Evolutionary conservation across 768 basidiomycete genomes (phyloP), one percentile per base, ranked within the genome.

Genomic region (Leccinum subtestaceum): DNA sequence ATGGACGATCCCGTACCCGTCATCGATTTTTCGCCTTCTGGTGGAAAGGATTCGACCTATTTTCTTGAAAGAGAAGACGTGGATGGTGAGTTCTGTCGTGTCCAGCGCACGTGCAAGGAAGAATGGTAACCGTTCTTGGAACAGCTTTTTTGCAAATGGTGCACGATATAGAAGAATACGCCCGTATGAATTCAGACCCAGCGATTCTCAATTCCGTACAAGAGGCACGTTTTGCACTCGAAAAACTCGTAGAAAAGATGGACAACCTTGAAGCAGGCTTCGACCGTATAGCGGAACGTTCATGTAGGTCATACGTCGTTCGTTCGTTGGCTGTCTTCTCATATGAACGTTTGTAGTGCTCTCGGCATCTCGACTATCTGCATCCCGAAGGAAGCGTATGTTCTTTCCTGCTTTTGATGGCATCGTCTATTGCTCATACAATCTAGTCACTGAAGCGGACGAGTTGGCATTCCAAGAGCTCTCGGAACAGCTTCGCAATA

Each of bases 271-370:
- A 92, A 70, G 71, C 82, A 1, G 88, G 88, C 2, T 95, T 97
- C 67, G 94, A 95, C 65, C 83, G 85, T 62, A 88, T 95, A 65
- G 89, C 91, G 3, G 92, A 95, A 69, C 84, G 89, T 50, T 91
- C 91, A 59, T 72, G 93, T 93, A 70, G 57, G 91, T 65, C 60
- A 0, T 5, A 17, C 27, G 1, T 48, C n/a, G 3, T 23, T 23
- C 13, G 5, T 31, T 31, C 4, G 3, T 3, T 21, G 5, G 36
- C 40, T 2, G 9, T 46, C 19, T 57, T 52, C 13, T 53, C 40
- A 61, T 60, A n/a, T 59, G 59, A 34, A 53, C 17, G 43, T 29
- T 58, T 56, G 31, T 54, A 93, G 92, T 94, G 36, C 78, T 93
- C 40, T 93, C 91, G 15, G 80, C 86, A 45, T 92, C 91, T 15